phyloP scores from a whole-genome alignment of 2,329 filamentous ascomycete genomes.

The Neospermospora avenae region DNA sequence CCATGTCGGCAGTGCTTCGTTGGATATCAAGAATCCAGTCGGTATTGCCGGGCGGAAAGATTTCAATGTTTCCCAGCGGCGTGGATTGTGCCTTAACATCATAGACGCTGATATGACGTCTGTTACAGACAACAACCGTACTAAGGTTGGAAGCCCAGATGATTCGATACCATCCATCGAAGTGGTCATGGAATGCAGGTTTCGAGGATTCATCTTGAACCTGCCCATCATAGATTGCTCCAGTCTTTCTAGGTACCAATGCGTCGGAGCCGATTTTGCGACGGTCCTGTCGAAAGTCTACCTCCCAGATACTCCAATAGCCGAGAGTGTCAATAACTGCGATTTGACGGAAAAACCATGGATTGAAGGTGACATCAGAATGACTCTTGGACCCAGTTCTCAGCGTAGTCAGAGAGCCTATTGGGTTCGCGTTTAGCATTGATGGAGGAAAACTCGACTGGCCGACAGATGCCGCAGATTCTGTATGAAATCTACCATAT shows the following conservation, averaged over 20 bases:
- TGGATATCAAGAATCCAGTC: conserved; percentile 57
- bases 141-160: conserved; percentile 45
- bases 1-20: conserved; percentile 43
- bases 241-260: conserved; percentile 24
- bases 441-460: conserved; percentile 39
- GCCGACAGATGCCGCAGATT: conserved; percentile 6
- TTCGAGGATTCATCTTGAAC: conserved; percentile 4
- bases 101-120: conserved; percentile 34
- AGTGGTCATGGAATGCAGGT: conserved; percentile 6
- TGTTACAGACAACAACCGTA: conserved; percentile 45
- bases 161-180: conserved; percentile 47
- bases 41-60: conserved; percentile 18
- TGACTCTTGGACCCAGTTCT: conserved; percentile 55
- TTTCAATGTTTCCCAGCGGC: conserved; percentile 21
- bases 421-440: conserved; percentile 51
- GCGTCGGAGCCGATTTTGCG: conserved; percentile 12
- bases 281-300: conserved; percentile 24
- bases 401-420: conserved; percentile 50
- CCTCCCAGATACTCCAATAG: conserved; percentile 65
- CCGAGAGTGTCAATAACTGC: conserved; percentile 64
- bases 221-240: conserved; percentile 27
- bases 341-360: conserved; percentile 57
- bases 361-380: conserved; percentile 63
- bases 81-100: conserved; percentile 26
- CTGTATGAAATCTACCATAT: conserved; percentile 20